These are phyloP conservation scores for Arabidopsis suecica DNA, from an alignment of 345 rosid genomes.

Conservation along the genomic window DNA sequence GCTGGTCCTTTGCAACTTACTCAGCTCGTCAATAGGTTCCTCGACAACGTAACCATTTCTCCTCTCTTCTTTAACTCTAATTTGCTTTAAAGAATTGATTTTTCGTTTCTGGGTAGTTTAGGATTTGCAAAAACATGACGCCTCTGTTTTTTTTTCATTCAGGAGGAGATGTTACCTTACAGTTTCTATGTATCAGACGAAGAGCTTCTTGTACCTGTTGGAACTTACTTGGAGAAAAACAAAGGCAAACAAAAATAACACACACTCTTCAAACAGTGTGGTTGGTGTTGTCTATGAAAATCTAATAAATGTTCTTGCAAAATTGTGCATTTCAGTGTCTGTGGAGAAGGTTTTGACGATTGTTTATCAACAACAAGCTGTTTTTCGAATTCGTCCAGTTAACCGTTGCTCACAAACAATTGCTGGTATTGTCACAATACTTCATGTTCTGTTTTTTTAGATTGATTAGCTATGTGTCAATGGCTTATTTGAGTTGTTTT, in stretches of 20 bases:
- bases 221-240: slow-evolving; percentile 78
- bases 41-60: slow-evolving; percentile 56
- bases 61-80: slow-evolving; percentile 11
- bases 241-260: slow-evolving; percentile 51
- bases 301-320: slow-evolving; percentile 3
- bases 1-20: slow-evolving; percentile 85
- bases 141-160: slow-evolving; percentile 14
- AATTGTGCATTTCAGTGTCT: slow-evolving; percentile 61
- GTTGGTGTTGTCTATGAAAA: neutral
- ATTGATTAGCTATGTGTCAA: neutral
- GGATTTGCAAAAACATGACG: neutral
- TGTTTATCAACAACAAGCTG: slow-evolving; percentile 95
- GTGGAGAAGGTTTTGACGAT: slow-evolving; percentile 92
- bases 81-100: neutral
- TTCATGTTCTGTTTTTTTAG: neutral
- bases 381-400: slow-evolving; percentile 89
- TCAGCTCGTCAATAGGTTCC: slow-evolving; percentile 84
- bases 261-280: neutral
- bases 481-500: slow-evolving; percentile 5
- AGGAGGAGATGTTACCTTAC: slow-evolving; percentile 93
- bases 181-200: slow-evolving; percentile 82
- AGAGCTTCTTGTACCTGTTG: slow-evolving; percentile 86
- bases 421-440: slow-evolving; percentile 59
- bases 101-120: slow-evolving; percentile 19
- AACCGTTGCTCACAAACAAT: slow-evolving; percentile 89